A percentile compares a stretch with the other conserved stretches of the same genome.
phyloP scores from a whole-genome alignment of 495 filamentous ascomycete species.

The Xylona heveae region DNA sequence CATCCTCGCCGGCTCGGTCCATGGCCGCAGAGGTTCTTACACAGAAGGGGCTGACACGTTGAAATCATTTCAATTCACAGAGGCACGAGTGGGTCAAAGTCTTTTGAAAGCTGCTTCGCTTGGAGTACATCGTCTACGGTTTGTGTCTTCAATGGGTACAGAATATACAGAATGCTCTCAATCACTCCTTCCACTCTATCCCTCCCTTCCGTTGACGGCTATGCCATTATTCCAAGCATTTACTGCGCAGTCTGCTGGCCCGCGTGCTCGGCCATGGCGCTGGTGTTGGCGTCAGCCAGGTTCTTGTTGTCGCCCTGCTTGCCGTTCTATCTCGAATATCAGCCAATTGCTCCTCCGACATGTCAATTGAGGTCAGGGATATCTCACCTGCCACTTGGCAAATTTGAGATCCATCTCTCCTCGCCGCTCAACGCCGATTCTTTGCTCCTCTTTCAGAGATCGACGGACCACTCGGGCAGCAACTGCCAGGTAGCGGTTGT shows the following conservation, averaged over 20 bases:
- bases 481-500: constrained; percentile 68
- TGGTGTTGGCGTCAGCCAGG: constrained; percentile 50
- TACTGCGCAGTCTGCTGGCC: constrained; percentile 8
- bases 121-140: too few relatives aligned
- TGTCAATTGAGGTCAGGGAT: not conserved
- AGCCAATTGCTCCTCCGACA: constrained; percentile 2
- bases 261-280: constrained; percentile 29
- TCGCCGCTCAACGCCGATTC: constrained; percentile 70
- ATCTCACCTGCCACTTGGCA: constrained; percentile 88
- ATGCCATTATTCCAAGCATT: constrained; percentile 1
- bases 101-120: too few relatives aligned
- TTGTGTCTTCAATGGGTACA: too few relatives aligned
- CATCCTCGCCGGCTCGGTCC: too few relatives aligned
- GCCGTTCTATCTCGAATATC: constrained; percentile 45
- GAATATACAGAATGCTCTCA: too few relatives aligned
- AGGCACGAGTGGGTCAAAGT: too few relatives aligned
- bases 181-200: too few relatives aligned
- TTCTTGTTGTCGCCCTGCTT: constrained; percentile 79
- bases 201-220: not conserved
- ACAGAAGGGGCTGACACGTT: too few relatives aligned
- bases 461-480: constrained; percentile 63
- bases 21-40: too few relatives aligned
- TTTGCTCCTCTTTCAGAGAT: constrained; percentile 82
- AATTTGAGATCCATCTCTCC: constrained; percentile 80
- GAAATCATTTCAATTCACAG: too few relatives aligned